Evolutionary conservation across 2,329 filamentous ascomycete genomes (phyloP).

Genomic region (Helotiales sp.): DNA sequence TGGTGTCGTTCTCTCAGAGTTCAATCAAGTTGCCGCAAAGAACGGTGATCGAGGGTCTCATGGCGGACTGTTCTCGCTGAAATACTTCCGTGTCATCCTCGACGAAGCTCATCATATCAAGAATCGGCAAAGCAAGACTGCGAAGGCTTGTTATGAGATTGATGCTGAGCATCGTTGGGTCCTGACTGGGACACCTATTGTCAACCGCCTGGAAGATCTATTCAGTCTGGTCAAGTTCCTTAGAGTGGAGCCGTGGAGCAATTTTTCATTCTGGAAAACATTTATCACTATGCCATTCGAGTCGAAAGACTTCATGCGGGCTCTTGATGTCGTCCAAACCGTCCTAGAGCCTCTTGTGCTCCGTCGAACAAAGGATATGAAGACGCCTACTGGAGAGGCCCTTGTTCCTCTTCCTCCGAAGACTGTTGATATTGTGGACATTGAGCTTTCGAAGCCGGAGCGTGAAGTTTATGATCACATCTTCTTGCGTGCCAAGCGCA

Average conservation of each 20-base stretch:
- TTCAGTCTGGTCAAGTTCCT: slow-evolving; percentile 93
- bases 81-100: slow-evolving; percentile 92
- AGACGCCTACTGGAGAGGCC: slow-evolving; percentile 80
- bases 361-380: slow-evolving; percentile 96
- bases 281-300: slow-evolving; percentile 98
- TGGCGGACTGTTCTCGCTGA: slow-evolving; percentile 82
- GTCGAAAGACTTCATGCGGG: slow-evolving; percentile 89
- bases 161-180: slow-evolving; percentile 86
- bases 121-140: slow-evolving; percentile 84
- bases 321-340: slow-evolving; percentile 94
- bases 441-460: slow-evolving; percentile 83
- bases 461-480: slow-evolving; percentile 92
- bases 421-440: slow-evolving; percentile 79
- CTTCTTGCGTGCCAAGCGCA: slow-evolving; percentile 76
- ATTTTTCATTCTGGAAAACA: slow-evolving; percentile 98
- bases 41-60: slow-evolving; percentile 65
- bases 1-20: slow-evolving; percentile 88
- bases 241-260: slow-evolving; percentile 95
- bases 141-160: slow-evolving; percentile 91
- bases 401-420: slow-evolving; percentile 82
- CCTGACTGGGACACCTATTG: slow-evolving; percentile 92
- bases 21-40: slow-evolving; percentile 68
- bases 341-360: slow-evolving; percentile 95
- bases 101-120: slow-evolving; percentile 97
- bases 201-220: slow-evolving; percentile 91